phyloP scores from a whole-genome alignment of 495 filamentous ascomycete genomes.

The Parathielavia hyrcaniae region DNA sequence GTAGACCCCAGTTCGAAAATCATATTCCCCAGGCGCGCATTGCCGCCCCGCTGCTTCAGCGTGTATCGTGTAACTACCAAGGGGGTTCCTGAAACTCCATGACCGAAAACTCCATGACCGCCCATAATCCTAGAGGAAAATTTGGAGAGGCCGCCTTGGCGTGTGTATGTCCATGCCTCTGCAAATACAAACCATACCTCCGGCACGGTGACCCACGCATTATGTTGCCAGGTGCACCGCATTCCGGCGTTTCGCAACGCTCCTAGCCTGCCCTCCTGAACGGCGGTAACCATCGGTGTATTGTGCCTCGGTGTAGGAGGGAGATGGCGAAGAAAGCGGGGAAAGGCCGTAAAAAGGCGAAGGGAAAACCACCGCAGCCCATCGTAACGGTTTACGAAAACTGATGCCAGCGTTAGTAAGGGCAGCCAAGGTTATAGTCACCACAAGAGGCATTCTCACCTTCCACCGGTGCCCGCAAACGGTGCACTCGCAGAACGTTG shows the following conservation, averaged over 20 bases:
- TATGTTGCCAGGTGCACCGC: background rate
- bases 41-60: background rate
- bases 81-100: slow-evolving; percentile 9
- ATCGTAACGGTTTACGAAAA: slow-evolving; percentile 14
- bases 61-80: slow-evolving; percentile 12
- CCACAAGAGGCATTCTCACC: slow-evolving; percentile 32
- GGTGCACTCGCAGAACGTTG: slow-evolving; percentile 72
- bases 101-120: slow-evolving; percentile 5
- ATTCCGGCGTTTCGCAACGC: background rate
- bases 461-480: slow-evolving; percentile 75
- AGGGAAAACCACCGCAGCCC: slow-evolving; percentile 2
- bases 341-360: background rate
- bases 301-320: background rate
- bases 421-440: background rate
- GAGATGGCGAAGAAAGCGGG: background rate
- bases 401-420: slow-evolving; percentile 2
- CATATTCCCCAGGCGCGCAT: background rate
- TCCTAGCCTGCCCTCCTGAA: background rate
- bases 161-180: slow-evolving; percentile 6
- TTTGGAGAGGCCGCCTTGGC: background rate
- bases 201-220: background rate
- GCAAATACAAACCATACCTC: background rate
- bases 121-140: slow-evolving; percentile 8
- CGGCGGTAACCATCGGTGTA: background rate
- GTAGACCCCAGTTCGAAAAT: too few relatives aligned